Conservation (phyloP, 108 stramenopile species). For the Nitzschia palea region DNA sequence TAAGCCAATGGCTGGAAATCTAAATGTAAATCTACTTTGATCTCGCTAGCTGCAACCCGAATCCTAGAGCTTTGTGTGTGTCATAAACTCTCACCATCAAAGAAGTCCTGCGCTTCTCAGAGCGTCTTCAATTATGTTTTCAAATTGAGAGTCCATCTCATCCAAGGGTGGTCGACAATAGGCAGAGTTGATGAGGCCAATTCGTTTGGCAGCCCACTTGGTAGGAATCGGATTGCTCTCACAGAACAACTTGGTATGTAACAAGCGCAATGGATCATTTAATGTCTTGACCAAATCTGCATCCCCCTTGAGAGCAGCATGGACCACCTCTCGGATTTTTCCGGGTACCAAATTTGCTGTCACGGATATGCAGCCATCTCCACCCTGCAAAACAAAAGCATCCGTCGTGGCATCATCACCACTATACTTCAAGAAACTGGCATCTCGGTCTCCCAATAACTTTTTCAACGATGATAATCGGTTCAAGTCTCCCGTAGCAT, state of each 20-base stretch:
- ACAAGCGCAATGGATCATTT: constrained; percentile 54
- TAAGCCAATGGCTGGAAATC: not conserved
- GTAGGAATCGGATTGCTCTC: constrained; percentile 87
- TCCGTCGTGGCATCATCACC: constrained; percentile 85
- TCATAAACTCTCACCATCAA: no score
- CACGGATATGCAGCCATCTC: constrained; percentile 92
- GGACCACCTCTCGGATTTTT: constrained; percentile 61
- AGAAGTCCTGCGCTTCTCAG: constrained; percentile 17
- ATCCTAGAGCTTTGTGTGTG: no score
- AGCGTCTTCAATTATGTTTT: constrained; percentile 53
- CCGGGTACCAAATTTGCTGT: constrained; percentile 84
- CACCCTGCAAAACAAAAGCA: constrained; percentile 82
- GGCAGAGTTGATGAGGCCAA: constrained; percentile 51
- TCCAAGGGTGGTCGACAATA: constrained; percentile 69
- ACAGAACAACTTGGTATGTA: constrained; percentile 78
- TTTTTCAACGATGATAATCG: constrained; percentile 51
- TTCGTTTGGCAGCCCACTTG: constrained; percentile 68
- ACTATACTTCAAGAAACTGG: constrained; percentile 76
- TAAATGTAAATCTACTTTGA: no score
- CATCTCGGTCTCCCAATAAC: constrained; percentile 41
- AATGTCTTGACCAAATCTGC: constrained; percentile 46
- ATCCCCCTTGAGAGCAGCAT: constrained; percentile 62
- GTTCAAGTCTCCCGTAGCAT: constrained; percentile 82
- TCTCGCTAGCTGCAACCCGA: no score
- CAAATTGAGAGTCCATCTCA: constrained; percentile 54